Conservation (phyloP, 305 asterid species). For the Vinca major region DNA sequence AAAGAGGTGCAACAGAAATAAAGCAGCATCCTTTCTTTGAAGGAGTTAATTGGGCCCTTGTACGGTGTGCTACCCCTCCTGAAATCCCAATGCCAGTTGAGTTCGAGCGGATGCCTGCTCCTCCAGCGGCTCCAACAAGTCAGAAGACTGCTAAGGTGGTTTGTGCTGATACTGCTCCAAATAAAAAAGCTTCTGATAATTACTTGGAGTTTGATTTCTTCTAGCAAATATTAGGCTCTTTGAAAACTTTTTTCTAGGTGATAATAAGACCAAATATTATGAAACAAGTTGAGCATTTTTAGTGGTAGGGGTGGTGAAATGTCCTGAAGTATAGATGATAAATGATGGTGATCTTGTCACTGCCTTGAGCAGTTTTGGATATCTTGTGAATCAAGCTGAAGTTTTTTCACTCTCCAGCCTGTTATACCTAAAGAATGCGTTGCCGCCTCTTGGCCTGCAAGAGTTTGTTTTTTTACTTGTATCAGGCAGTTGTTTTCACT, state of each 20-base stretch:
- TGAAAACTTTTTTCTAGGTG: constrained; percentile 19
- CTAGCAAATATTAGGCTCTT: constrained; percentile 23
- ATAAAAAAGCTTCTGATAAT: constrained; percentile 43
- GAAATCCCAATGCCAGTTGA: constrained; percentile 66
- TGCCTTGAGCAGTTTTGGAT: constrained; percentile 7
- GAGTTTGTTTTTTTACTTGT: too few species aligned
- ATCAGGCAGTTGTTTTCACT: too few species aligned
- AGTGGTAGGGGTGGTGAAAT: constrained; percentile 16
- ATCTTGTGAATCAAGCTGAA: not conserved
- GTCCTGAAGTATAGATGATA: constrained; percentile 8
- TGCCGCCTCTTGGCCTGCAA: not conserved
- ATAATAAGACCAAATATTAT: constrained; percentile 16
- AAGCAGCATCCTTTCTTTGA: constrained; percentile 88
- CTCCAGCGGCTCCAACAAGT: constrained; percentile 25
- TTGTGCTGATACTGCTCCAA: constrained; percentile 18
- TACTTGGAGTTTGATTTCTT: constrained; percentile 82
- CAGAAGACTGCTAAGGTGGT: constrained; percentile 29
- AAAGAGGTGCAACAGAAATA: constrained; percentile 79
- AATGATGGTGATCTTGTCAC: constrained; percentile 12
- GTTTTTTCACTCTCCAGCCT: not conserved
- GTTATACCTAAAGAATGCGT: not conserved
- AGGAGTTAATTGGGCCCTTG: constrained; percentile 86
- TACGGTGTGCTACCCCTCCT: constrained; percentile 78
- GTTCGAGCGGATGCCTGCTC: constrained; percentile 41
- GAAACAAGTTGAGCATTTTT: constrained; percentile 15